A percentile compares a stretch with the other conserved stretches of the same genome.
Conservation (phyloP, 768 basidiomycete genomes). For the Panellus pusillus region DNA sequence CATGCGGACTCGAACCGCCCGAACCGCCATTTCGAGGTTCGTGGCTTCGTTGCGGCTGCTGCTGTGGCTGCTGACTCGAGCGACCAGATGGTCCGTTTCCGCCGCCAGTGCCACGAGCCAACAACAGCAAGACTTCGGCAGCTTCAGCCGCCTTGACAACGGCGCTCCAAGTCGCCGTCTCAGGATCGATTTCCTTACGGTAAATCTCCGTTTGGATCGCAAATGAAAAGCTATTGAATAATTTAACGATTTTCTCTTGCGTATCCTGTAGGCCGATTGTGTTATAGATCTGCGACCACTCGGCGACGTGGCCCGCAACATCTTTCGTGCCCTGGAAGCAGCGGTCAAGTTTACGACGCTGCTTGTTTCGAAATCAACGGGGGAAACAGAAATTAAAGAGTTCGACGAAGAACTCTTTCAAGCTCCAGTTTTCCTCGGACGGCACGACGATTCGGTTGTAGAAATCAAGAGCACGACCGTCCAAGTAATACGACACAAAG, state of each 20-base stretch:
- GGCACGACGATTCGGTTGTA: conserved; percentile 26
- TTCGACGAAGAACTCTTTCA: conserved; percentile 30
- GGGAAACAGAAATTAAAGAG: conserved; percentile 40
- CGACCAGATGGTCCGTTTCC: neutral
- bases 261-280: conserved; percentile 22
- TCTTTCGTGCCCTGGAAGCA: conserved; percentile 1
- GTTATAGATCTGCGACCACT: conserved; percentile 22
- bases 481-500: conserved; percentile 27
- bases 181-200: conserved; percentile 19
- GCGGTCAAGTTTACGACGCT: neutral
- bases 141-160: conserved; percentile 29
- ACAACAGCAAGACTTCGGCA: neutral
- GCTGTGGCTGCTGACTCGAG: neutral
- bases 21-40: neutral
- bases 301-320: conserved; percentile 24
- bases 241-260: conserved; percentile 19
- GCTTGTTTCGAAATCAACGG: conserved; percentile 23
- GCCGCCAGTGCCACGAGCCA: too few species aligned
- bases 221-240: conserved; percentile 25
- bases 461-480: conserved; percentile 30
- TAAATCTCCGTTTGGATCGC: conserved; percentile 25
- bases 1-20: too few species aligned
- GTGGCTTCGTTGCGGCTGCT: neutral
- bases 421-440: conserved; percentile 20
- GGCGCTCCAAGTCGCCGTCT: conserved; percentile 6